phyloP scores from a whole-genome alignment of 495 filamentous ascomycete genomes.

The Platismatia glauca region DNA sequence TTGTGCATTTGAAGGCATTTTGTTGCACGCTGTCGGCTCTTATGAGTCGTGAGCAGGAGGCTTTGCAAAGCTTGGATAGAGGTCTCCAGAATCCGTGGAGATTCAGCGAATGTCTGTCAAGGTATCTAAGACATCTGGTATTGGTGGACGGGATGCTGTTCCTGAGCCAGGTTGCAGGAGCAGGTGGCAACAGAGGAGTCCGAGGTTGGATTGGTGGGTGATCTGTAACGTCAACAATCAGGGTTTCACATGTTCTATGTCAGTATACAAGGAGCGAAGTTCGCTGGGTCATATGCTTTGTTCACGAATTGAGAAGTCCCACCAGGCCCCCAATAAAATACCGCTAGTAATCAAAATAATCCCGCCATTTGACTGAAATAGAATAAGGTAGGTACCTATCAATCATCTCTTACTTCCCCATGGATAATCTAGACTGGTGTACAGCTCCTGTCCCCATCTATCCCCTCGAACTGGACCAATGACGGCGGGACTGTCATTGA shows the following conservation, averaged over 20 bases:
- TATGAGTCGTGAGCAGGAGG: background rate
- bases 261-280: background rate
- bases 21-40: background rate
- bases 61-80: background rate
- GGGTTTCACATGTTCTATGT: background rate
- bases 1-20: conserved; percentile 24
- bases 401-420: background rate
- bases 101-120: background rate
- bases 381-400: background rate
- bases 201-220: background rate
- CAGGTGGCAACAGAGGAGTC: background rate
- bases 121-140: background rate
- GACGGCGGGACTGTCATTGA: conserved; percentile 16
- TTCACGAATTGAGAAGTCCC: conserved; percentile 6
- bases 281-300: conserved; percentile 8
- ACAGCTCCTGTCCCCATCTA: background rate
- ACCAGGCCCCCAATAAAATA: conserved; percentile 2
- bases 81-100: background rate
- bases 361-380: conserved; percentile 1
- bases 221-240: background rate
- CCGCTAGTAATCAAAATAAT: conserved; percentile 9
- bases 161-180: background rate
- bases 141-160: background rate
- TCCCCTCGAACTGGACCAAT: background rate
- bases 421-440: background rate